Conservation (phyloP, 805 yeast species). For the Lipomyces kockii region DNA sequence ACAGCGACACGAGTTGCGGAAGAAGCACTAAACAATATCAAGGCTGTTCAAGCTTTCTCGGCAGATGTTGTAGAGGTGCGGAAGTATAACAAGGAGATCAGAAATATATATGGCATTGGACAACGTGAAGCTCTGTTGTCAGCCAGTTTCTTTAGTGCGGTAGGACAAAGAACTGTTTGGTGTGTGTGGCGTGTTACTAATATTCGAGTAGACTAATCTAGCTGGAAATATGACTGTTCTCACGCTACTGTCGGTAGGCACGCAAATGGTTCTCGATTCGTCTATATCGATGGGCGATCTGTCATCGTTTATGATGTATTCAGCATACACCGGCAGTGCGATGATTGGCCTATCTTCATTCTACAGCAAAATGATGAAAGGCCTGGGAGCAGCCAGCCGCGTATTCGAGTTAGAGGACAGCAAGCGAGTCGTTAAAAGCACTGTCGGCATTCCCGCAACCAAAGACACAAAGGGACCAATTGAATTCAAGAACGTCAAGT, state of each 20-base stretch:
- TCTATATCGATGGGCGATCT: constrained; percentile 83
- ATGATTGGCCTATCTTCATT: constrained; percentile 89
- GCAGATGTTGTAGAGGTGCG: constrained; percentile 80
- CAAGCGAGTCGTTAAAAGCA: constrained; percentile 64
- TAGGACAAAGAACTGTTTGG: background rate
- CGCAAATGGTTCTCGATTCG: constrained; percentile 76
- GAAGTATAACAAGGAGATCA: constrained; percentile 72
- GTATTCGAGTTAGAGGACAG: constrained; percentile 84
- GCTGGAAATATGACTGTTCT: constrained; percentile 81
- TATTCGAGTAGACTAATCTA: constrained; percentile 70
- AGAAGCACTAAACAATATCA: constrained; percentile 82
- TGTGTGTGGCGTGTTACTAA: constrained; percentile 56
- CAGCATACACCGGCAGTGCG: constrained; percentile 89
- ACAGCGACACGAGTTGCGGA: constrained; percentile 86
- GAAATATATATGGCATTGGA: constrained; percentile 67
- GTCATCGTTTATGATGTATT: constrained; percentile 92
- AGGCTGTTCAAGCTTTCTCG: constrained; percentile 87
- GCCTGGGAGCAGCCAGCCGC: constrained; percentile 93
- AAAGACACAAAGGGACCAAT: constrained; percentile 45
- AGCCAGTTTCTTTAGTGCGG: constrained; percentile 74
- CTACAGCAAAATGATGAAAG: constrained; percentile 94
- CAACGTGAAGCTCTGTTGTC: constrained; percentile 68
- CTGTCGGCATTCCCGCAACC: constrained; percentile 25
- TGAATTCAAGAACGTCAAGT: constrained; percentile 63
- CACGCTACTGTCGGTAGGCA: constrained; percentile 79